These are phyloP conservation scores for Fraxinus velutina DNA, from an alignment of 305 asterid genomes.

Conservation along the genomic window DNA sequence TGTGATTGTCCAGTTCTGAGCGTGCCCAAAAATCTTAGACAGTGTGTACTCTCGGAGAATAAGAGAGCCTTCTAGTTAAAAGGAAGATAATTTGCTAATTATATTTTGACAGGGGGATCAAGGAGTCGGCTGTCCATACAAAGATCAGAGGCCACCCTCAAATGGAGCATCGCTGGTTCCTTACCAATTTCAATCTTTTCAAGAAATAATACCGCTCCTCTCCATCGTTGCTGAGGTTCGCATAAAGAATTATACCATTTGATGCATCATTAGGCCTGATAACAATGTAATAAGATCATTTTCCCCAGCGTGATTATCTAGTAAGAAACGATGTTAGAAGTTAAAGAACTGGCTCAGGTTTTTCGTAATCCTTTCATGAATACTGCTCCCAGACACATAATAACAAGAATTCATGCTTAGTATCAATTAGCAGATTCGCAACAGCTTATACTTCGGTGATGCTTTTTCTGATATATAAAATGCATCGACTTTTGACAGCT, in stretches of 20 bases:
- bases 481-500: constrained; percentile 48
- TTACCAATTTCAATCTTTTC: constrained; percentile 44
- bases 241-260: constrained; percentile 1
- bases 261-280: neutral
- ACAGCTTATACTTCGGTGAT: neutral
- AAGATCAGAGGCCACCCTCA: constrained; percentile 29
- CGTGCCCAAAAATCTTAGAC: neutral
- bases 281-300: neutral
- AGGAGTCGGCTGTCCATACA: constrained; percentile 24
- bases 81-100: constrained; percentile 15
- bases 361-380: neutral
- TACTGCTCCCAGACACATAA: neutral
- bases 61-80: neutral
- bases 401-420: neutral
- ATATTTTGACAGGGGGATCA: constrained; percentile 35
- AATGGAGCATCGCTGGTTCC: constrained; percentile 43
- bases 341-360: neutral
- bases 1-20: neutral
- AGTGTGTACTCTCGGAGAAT: neutral
- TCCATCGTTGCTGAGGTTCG: constrained; percentile 74
- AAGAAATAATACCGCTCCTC: constrained; percentile 58
- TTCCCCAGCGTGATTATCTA: neutral
- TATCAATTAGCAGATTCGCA: neutral
- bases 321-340: neutral
- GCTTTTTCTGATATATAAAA: neutral